Evolutionary conservation across 2,329 filamentous ascomycete species (phyloP), one percentile per base, ranked within the genome.

Genomic region (Coleophoma eucalyptorum): DNA sequence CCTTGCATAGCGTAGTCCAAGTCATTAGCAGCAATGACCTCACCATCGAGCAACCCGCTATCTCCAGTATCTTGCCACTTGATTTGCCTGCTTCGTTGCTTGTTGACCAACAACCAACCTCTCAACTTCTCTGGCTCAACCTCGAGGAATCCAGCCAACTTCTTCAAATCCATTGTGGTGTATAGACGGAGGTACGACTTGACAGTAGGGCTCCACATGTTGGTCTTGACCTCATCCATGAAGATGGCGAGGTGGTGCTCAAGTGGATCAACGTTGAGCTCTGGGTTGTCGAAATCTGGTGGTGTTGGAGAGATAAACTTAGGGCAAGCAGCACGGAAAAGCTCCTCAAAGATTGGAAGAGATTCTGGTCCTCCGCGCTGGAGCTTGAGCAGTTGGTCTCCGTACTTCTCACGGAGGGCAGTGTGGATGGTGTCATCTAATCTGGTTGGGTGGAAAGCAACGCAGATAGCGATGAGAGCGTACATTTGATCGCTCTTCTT

Each of bases 401-500:
- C 94, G 74, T 97, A 99, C 84, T 99, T 99, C 81, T 99, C 94
- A 58, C 94, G 86, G 49, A 99, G 85, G 56, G 93, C 91, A 55
- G 90, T 95, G 84, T 99, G 94, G 77, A 99, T 97, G 68, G 93
- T 97, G 79, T 99, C 94, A 70, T 99, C 94, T 64, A 99, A 84
- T 63, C 94, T 86, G 51, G 93, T 97, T 52, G 94, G 94, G 75
- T 96, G 89, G 81, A 99, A 96, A 59, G 94, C 92, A 51, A 97
- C 92, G 73, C 94, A 99, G 76, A 99, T 97, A 72, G 94, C 93
- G 64, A 99, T 95, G 61, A 99, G 83, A 37, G 94, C 94, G 72
- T 97, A 97, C 93, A 99, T 97, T 80, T 99, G 94, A 73, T 99
- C 94, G 73, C 96, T 97, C 86, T 97, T 97, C 88, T 99, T 99